Percentiles rank a stretch among this genome's conserved stretches.
These are phyloP conservation scores for Pseudonitzschia delicatissima DNA, from an alignment of 108 stramenopile species.

Conservation along the genomic window DNA sequence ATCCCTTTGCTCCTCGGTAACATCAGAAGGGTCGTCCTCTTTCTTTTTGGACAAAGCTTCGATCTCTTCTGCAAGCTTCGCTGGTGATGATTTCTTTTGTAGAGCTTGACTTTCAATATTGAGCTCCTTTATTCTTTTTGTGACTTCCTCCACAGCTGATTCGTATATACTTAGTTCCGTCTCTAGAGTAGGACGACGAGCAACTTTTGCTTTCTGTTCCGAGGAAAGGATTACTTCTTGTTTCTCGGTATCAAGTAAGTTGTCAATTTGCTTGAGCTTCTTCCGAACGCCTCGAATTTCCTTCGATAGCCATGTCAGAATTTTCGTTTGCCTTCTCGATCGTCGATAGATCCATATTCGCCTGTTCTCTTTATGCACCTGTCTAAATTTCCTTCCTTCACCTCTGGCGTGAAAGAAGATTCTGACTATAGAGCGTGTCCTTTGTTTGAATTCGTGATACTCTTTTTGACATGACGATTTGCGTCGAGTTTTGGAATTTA, in stretches of 20 bases:
- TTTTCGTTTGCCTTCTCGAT: conserved; percentile 18
- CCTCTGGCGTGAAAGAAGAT: neutral
- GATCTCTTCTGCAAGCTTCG: neutral
- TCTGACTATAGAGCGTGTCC: conserved; percentile 5
- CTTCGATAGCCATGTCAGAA: conserved; percentile 25
- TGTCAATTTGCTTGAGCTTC: conserved; percentile 40
- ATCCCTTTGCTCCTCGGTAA: neutral
- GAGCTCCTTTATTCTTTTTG: conserved; percentile 26
- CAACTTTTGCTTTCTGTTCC: conserved; percentile 47
- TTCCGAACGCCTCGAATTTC: conserved; percentile 51
- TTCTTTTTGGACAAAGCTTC: neutral
- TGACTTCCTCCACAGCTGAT: conserved; percentile 43
- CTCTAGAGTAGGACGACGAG: conserved; percentile 37
- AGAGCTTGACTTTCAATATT: neutral
- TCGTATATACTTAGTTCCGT: conserved; percentile 38
- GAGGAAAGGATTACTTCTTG: conserved; percentile 14
- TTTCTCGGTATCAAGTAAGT: conserved; percentile 24
- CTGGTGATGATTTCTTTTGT: neutral
- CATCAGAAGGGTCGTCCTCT: neutral
- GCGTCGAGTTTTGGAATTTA: neutral
- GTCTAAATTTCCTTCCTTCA: conserved; percentile 17
- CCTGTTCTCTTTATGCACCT: conserved; percentile 23
- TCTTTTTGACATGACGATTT: conserved; percentile 9
- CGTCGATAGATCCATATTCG: conserved; percentile 40
- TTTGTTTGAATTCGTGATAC: neutral